Base-by-base conservation (phyloP, 805 yeast genomes). In the Kregervanrija delftensis region DNA sequence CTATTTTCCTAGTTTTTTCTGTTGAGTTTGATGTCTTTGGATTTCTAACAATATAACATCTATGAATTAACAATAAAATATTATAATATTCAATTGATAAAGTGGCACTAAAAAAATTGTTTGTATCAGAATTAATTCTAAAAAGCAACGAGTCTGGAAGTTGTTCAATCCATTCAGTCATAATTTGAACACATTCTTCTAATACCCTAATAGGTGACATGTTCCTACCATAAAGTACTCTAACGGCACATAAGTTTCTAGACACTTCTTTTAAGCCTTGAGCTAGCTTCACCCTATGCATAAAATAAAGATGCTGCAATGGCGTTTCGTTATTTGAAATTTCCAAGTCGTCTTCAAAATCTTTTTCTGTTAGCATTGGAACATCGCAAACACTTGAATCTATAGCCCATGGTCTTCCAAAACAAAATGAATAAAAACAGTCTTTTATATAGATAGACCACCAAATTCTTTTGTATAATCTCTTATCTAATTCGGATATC, bases 381-480 rank as follows among this genome's bases (percentile, higher is more conserved):
- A 86, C 87, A 58, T 86, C 90, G 56, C 84, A 78, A 54, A 83
- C 22, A 37, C 30, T 80, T 44, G 81, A 66, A 56, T 81, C 84
- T 41, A 86, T 81, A 44, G 74, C 69, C 30, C 77, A 65, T 0
- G 95, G 91, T 44, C 93, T 68, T 13, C 93, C 91, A 60, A 81
- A 76, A 40, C 77, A 67, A 51, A 85, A 83, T 5, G 89, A 78
- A 8, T 75, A 75, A 38, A 73, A 69, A 8, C 86, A 65, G 60
- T 85, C 95, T 54, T 82, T 77, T 46, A 74, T 74, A 60, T 81
- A 84, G 30, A 85, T 61, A 47, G 79, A 68, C 95, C 95, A 85
- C 89, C 90, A 86, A 11, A 83, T 69, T 37, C 89, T 67, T 51
- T 82, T 73, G 73, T 83, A 79, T 35, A 79, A 58, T 48, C 75